Base-by-base conservation (phyloP, 192 early-diverging fungal genomes). In the Pilobolus umbonatus region DNA sequence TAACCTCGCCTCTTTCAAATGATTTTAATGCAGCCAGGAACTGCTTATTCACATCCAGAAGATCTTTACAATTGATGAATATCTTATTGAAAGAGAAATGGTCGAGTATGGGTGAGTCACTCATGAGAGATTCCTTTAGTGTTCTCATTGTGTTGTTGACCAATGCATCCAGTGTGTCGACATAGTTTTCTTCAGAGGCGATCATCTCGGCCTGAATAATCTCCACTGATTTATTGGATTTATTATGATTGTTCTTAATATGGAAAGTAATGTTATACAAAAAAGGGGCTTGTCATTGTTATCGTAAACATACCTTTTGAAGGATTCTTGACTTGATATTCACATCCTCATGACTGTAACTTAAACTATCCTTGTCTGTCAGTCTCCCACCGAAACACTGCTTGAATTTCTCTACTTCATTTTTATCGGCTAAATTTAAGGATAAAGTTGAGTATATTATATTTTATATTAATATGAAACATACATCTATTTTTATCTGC, bases 51-150 rank as follows among this genome's bases (percentile, higher is more conserved):
- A 72, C 76, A 45, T 69, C 78, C 40, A 48, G 62, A 14, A 82
- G 65, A 7, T 72, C 61, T 56, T 82, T 78, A 50, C 80, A 65
- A 57, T 80, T 82, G 60, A 75, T 62, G 57, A 78, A 82, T 14
- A 82, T 78, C 15, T 69, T 69, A 25, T 82, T 77, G 12, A 69
- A 73, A 38, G 65, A 63, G 57, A 75, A 82, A 19, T 72, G 65
- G 1, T 78, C 73, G 31, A 82, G 73, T 31, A 80, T 60, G 30
- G 76, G 52, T 1, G n/a, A 12, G 11, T 54, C 25, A 12, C 3
- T 25, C 7, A 22, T 31, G 5, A 54, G 15, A 15, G 52, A 15
- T 25, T 38, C 11, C 38, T 21, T 54, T 9, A 54, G 35, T 19
- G 52, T 31, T 54, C 24, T 21, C 4, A 24, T 36, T 8, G 38